Evolutionary conservation across 2,329 filamentous ascomycete genomes (phyloP).

Genomic region (Fusarium foetens): DNA sequence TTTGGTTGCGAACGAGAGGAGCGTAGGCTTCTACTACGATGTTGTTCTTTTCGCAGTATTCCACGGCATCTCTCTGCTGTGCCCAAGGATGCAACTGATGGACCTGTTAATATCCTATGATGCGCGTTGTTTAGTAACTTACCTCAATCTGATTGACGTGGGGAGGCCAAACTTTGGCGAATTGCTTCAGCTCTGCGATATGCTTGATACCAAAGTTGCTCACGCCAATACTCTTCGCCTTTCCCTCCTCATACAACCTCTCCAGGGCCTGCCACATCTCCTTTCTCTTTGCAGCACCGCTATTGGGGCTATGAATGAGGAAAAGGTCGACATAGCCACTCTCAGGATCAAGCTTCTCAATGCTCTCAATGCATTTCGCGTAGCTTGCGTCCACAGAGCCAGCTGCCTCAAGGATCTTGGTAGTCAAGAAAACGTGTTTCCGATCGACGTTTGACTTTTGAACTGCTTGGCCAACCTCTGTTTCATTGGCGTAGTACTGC

Average conservation of each 20-base stretch:
- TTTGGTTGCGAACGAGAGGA: constrained; percentile 48
- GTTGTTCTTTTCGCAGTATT: constrained; percentile 77
- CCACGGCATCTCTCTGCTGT: constrained; percentile 56
- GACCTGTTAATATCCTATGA: constrained; percentile 60
- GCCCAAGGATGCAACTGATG: constrained; percentile 74
- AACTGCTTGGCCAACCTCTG: constrained; percentile 60
- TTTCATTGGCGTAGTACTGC: constrained; percentile 50
- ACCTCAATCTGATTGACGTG: constrained; percentile 78
- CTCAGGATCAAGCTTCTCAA: constrained; percentile 65
- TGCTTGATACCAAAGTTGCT: constrained; percentile 76
- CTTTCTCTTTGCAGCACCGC: constrained; percentile 64
- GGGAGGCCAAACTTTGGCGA: constrained; percentile 72
- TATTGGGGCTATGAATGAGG: constrained; percentile 72
- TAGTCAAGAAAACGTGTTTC: constrained; percentile 64
- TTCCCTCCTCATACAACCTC: constrained; percentile 67
- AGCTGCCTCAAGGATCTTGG: constrained; percentile 58
- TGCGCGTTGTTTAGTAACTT: constrained; percentile 24
- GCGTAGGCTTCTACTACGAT: constrained; percentile 61
- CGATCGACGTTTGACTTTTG: constrained; percentile 56
- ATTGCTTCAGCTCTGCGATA: constrained; percentile 72
- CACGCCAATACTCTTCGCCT: constrained; percentile 72
- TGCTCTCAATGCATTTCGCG: constrained; percentile 66
- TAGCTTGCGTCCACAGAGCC: constrained; percentile 68
- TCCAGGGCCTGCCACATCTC: constrained; percentile 75
- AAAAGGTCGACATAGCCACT: constrained; percentile 75